These are phyloP conservation scores for Jatropha podagrica DNA, from an alignment of 441 rosid species.

Conservation along the genomic window DNA sequence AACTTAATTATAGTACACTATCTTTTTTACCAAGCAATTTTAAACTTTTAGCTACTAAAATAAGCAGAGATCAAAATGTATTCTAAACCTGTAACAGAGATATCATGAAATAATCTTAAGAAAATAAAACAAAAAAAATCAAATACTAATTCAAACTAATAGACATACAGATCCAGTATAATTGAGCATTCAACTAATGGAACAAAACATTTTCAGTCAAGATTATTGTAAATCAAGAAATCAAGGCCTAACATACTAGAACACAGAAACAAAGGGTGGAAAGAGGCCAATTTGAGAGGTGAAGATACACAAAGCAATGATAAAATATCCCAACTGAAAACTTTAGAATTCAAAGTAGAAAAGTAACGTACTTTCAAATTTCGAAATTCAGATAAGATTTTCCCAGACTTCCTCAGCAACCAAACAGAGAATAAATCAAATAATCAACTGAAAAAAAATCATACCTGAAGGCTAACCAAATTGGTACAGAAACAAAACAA, in stretches of 20 bases:
- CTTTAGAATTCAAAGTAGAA: not conserved
- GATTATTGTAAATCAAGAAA: constrained; percentile 8
- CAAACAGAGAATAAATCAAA: not conserved
- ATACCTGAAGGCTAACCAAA: not conserved
- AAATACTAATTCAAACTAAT: not conserved
- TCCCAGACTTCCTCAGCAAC: constrained; percentile 1
- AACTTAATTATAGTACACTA: not conserved
- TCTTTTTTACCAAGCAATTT: not conserved
- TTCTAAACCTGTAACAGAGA: constrained; percentile 1
- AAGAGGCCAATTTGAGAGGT: constrained; percentile 1
- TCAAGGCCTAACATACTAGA: not conserved
- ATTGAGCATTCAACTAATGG: not conserved
- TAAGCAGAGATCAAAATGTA: not conserved
- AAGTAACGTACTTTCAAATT: not conserved
- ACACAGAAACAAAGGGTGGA: not conserved
- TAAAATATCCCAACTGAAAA: not conserved
- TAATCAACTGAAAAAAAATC: no score
- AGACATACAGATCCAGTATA: constrained; percentile 15
- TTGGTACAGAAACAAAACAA: not conserved
- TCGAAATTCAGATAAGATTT: not conserved
- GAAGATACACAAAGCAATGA: not conserved
- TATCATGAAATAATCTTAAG: not conserved
- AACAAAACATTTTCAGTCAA: not conserved
- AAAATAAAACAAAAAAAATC: not conserved
- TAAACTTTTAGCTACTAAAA: not conserved